These are phyloP conservation scores for Neurospora terricola DNA, from an alignment of 495 filamentous ascomycete genomes.

Conservation along the genomic window DNA sequence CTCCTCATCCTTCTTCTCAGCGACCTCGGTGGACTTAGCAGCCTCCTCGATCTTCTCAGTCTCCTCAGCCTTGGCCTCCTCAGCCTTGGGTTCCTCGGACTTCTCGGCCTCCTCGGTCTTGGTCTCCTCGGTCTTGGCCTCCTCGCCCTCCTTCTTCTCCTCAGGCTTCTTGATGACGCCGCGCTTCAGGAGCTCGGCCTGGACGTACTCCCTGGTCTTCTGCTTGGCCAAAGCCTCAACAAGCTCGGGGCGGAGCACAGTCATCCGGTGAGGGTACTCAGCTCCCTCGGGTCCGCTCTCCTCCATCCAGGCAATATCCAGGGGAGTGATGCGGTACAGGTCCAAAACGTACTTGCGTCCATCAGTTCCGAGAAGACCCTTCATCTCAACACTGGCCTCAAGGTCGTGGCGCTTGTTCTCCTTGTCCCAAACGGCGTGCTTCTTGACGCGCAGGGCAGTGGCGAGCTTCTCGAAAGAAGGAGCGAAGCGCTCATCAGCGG, in stretches of 20 bases:
- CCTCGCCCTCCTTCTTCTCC: constrained; percentile 12
- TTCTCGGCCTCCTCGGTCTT: constrained; percentile 12
- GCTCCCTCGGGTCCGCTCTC: constrained; percentile 41
- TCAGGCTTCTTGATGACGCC: constrained; percentile 22
- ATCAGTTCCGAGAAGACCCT: constrained; percentile 94
- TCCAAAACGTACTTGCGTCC: constrained; percentile 95
- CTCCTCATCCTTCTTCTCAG: constrained; percentile 22
- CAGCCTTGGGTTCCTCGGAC: constrained; percentile 19
- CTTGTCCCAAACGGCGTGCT: constrained; percentile 97
- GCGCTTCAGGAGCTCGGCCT: constrained; percentile 57
- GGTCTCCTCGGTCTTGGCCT: constrained; percentile 17
- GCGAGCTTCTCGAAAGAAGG: constrained; percentile 84
- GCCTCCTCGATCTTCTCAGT: constrained; percentile 14
- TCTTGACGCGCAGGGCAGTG: constrained; percentile 78
- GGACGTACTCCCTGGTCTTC: constrained; percentile 82
- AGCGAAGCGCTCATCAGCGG: constrained; percentile 75
- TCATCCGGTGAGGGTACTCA: constrained; percentile 90
- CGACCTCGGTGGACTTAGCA: constrained; percentile 9
- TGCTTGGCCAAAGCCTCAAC: constrained; percentile 72
- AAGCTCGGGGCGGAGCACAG: constrained; percentile 79
- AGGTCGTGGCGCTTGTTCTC: constrained; percentile 81
- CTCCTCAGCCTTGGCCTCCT: constrained; percentile 19
- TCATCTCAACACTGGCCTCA: constrained; percentile 95
- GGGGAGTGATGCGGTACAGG: constrained; percentile 84
- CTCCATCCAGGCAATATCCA: constrained; percentile 88